Evolutionary conservation across 1,284 basidiomycete genomes (phyloP).

Genomic region (Tilletia walkeri): DNA sequence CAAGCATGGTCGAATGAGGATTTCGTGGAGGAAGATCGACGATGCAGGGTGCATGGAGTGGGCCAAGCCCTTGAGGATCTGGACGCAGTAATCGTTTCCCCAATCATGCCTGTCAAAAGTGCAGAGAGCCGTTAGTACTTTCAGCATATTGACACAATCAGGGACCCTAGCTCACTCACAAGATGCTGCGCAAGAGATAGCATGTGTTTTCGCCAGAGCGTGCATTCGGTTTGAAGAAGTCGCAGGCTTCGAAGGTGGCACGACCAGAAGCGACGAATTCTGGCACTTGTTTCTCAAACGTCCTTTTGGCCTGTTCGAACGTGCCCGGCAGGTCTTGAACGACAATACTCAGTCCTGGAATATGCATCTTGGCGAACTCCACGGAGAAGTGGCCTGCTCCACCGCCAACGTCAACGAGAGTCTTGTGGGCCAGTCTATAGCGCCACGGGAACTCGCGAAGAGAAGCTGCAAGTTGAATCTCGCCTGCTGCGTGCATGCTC

Average conservation of each 20-base stretch:
- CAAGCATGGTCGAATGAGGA: neutral
- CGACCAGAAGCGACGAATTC: neutral
- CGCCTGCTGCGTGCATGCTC: constrained; percentile 10
- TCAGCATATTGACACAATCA: too few species aligned
- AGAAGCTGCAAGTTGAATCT: constrained; percentile 4
- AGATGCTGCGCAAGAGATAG: neutral
- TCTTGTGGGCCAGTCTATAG: neutral
- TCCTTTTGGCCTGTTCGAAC: constrained; percentile 1
- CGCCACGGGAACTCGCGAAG: constrained; percentile 7
- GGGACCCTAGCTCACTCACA: neutral
- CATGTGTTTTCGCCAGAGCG: neutral
- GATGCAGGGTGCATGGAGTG: neutral
- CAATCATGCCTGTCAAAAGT: constrained; percentile 5
- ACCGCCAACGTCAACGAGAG: constrained; percentile 2
- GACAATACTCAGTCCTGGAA: constrained; percentile 1
- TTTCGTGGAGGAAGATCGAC: constrained; percentile 7
- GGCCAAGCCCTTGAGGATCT: constrained; percentile 1
- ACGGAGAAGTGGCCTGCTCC: constrained; percentile 8
- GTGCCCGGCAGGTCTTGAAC: constrained; percentile 10
- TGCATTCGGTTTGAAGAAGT: constrained; percentile 9
- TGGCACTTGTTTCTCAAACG: neutral
- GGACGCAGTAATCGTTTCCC: constrained; percentile 12
- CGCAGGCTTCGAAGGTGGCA: neutral
- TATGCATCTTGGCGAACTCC: constrained; percentile 13
- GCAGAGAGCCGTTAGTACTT: neutral